phyloP scores from a whole-genome alignment of 2,329 filamentous ascomycete species.

The Botrytis byssoidea region DNA sequence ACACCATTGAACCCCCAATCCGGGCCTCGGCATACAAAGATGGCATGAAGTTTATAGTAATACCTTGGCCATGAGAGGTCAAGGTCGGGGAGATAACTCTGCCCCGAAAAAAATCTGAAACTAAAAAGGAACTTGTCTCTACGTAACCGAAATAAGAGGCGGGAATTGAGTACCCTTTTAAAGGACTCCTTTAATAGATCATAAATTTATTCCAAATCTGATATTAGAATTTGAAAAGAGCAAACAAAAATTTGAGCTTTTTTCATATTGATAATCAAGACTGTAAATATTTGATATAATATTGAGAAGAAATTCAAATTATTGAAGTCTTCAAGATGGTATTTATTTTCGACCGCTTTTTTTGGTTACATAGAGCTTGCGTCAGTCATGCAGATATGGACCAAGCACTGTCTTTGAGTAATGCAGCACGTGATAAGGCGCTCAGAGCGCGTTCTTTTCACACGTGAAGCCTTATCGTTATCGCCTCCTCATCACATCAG shows the following conservation, averaged over 20 bases:
- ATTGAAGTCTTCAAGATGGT: too few relatives aligned
- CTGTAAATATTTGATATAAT: too few relatives aligned
- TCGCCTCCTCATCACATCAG: neutral
- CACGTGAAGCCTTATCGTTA: neutral
- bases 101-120: neutral
- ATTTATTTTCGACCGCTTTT: too few relatives aligned
- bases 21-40: neutral
- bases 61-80: neutral
- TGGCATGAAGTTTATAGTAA: neutral
- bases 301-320: too few relatives aligned
- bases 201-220: too few relatives aligned
- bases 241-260: too few relatives aligned
- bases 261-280: too few relatives aligned
- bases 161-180: too few relatives aligned
- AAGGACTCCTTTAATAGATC: too few relatives aligned
- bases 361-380: neutral
- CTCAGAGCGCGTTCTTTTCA: neutral
- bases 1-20: neutral
- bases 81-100: slow-evolving; percentile 11
- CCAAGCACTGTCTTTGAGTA: neutral
- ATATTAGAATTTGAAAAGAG: too few relatives aligned
- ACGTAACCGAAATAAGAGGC: too few relatives aligned
- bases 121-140: neutral
- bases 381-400: neutral
- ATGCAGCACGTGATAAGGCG: neutral